Percentiles rank a stretch among this genome's conserved stretches.
Conservation (phyloP, 2,329 filamentous ascomycete genomes). For the Ascochyta koolunga region DNA sequence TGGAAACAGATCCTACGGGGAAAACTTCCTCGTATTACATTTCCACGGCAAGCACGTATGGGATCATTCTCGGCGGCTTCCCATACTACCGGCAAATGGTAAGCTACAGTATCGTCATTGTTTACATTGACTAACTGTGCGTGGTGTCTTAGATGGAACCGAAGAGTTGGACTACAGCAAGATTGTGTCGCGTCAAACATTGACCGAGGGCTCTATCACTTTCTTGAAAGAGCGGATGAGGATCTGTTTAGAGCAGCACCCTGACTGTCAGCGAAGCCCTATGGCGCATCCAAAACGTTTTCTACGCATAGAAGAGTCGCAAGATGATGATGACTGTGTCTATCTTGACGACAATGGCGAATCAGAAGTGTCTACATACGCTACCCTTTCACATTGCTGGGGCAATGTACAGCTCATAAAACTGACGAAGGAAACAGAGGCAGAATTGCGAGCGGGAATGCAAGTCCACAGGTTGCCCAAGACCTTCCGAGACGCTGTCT, state of each 20-base stretch:
- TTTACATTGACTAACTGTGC: background rate
- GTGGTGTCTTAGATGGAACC: background rate
- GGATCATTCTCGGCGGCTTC: background rate
- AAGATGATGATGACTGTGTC: background rate
- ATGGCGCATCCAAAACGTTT: background rate
- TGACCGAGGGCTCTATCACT: background rate
- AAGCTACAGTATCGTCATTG: background rate
- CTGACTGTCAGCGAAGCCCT: background rate
- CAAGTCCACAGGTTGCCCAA: conserved; percentile 8
- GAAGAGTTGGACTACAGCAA: background rate
- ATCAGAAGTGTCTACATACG: background rate
- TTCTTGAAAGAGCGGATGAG: background rate
- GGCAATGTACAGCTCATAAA: background rate
- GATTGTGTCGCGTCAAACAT: background rate
- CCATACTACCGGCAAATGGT: background rate
- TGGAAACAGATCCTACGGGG: background rate
- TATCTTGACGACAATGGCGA: background rate
- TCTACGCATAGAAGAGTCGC: background rate
- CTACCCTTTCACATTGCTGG: conserved; percentile 13
- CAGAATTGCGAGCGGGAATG: conserved; percentile 3
- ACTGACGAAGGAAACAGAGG: no score
- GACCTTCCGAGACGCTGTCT: conserved; percentile 17
- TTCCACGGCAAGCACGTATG: background rate
- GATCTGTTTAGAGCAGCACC: background rate
- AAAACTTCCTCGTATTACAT: background rate